Evolutionary conservation across 164 flowering plant species (phyloP).

Genomic region (Chimonanthus praecox): DNA sequence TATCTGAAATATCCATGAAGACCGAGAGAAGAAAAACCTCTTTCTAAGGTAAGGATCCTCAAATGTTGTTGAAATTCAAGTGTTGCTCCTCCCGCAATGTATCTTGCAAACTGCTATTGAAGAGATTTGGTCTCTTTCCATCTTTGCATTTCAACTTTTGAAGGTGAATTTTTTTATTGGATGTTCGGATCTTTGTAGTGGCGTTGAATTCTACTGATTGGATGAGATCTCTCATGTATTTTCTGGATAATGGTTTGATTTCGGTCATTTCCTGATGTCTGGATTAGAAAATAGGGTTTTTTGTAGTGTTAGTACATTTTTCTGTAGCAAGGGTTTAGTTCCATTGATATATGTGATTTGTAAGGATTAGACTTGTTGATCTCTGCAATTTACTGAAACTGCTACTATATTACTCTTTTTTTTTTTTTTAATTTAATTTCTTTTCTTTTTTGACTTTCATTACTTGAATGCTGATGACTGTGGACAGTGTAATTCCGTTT

Average conservation of each 20-base stretch:
- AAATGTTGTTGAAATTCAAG: no score
- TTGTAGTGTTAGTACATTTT: background rate
- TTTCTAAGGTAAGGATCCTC: constrained; percentile 20
- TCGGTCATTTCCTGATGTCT: background rate
- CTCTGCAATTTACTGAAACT: background rate
- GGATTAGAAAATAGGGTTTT: background rate
- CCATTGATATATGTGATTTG: constrained; percentile 3
- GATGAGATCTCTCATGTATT: background rate
- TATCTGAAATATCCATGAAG: background rate
- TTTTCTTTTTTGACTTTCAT: background rate
- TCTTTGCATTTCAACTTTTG: background rate
- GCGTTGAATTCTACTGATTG: background rate
- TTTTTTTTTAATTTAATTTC: background rate
- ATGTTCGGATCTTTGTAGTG: background rate
- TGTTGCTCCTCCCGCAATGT: background rate
- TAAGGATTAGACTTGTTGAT: background rate
- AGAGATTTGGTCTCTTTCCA: background rate
- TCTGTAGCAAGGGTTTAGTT: background rate
- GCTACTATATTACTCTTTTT: background rate
- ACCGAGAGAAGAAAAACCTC: constrained; percentile 9
- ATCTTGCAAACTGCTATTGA: background rate
- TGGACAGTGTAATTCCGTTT: background rate
- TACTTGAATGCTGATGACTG: background rate
- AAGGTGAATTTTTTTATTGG: background rate
- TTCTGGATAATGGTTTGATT: background rate